A percentile compares a stretch with the other conserved stretches of the same genome.
Conservation (phyloP, 257 asterid species). For the Solanum arcanum region DNA sequence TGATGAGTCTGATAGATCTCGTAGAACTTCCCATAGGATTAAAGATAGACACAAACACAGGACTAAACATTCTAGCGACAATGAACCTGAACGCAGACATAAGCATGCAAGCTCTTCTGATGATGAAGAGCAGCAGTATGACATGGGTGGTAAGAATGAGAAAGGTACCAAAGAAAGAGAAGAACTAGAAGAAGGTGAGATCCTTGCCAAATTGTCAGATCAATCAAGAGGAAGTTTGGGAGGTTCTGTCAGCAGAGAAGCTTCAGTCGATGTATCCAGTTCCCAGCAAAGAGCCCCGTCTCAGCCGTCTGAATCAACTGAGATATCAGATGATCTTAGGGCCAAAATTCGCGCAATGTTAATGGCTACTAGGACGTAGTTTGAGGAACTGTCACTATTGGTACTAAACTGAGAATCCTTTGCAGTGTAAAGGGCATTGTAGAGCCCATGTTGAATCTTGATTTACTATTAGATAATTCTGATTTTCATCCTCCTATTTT, state of each 20-base stretch:
- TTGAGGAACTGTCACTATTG: background rate
- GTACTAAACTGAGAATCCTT: background rate
- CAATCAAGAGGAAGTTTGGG: slow-evolving; percentile 26
- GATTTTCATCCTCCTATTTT: background rate
- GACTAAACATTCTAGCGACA: slow-evolving; percentile 20
- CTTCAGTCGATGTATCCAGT: slow-evolving; percentile 15
- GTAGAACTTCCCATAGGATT: slow-evolving; percentile 23
- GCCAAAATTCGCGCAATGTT: slow-evolving; percentile 67
- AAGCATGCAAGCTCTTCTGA: slow-evolving; percentile 28
- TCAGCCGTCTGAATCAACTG: slow-evolving; percentile 32
- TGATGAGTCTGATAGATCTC: slow-evolving; percentile 23
- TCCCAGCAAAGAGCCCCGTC: slow-evolving; percentile 27
- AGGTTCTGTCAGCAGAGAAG: slow-evolving; percentile 27
- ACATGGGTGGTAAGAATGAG: background rate
- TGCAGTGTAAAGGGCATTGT: background rate
- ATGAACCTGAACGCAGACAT: slow-evolving; percentile 12
- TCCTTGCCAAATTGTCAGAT: slow-evolving; percentile 36
- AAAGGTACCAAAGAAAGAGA: slow-evolving; percentile 19
- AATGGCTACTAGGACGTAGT: slow-evolving; percentile 20
- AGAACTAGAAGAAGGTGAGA: slow-evolving; percentile 79
- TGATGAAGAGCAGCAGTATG: slow-evolving; percentile 5
- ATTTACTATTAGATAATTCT: background rate
- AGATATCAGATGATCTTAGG: slow-evolving; percentile 65
- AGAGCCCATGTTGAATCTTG: background rate
- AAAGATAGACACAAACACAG: slow-evolving; percentile 22